Evolutionary conservation across 805 yeast species (phyloP).

Genomic region (Hanseniaspora nectarophila): DNA sequence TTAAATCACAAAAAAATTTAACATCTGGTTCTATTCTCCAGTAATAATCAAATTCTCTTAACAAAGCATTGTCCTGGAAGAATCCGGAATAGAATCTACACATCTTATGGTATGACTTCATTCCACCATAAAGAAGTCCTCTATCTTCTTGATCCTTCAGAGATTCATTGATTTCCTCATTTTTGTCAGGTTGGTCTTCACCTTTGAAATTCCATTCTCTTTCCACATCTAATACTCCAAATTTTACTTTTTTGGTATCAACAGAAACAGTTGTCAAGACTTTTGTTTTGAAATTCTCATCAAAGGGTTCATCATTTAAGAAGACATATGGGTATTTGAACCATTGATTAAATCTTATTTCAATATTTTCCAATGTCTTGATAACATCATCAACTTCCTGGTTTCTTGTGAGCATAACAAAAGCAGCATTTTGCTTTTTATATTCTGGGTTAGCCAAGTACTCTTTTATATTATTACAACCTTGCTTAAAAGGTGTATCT

Average conservation of each 20-base stretch:
- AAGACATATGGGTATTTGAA: slow-evolving; percentile 87
- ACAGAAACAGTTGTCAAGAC: slow-evolving; percentile 47
- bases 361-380: slow-evolving; percentile 59
- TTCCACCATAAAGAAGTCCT: slow-evolving; percentile 69
- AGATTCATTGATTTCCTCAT: slow-evolving; percentile 32
- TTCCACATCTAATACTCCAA: slow-evolving; percentile 49
- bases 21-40: slow-evolving; percentile 96
- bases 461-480: slow-evolving; percentile 43
- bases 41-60: slow-evolving; percentile 69
- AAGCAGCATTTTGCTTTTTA: slow-evolving; percentile 63
- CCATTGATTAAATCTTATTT: slow-evolving; percentile 87
- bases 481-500: slow-evolving; percentile 41
- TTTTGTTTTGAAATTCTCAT: slow-evolving; percentile 45
- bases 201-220: slow-evolving; percentile 62
- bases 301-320: slow-evolving; percentile 67
- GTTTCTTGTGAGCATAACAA: slow-evolving; percentile 75
- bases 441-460: slow-evolving; percentile 23
- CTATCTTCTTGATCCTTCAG: slow-evolving; percentile 71
- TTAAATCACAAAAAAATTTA: slow-evolving; percentile 76
- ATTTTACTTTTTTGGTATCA: slow-evolving; percentile 36
- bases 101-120: slow-evolving; percentile 83
- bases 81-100: slow-evolving; percentile 82
- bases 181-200: not conserved
- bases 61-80: slow-evolving; percentile 68
- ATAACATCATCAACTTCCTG: slow-evolving; percentile 68